Evolutionary conservation across 2,329 filamentous ascomycete species (phyloP), one percentile per base, ranked within the genome.

Genomic region (Neoarthrinium moseri): DNA sequence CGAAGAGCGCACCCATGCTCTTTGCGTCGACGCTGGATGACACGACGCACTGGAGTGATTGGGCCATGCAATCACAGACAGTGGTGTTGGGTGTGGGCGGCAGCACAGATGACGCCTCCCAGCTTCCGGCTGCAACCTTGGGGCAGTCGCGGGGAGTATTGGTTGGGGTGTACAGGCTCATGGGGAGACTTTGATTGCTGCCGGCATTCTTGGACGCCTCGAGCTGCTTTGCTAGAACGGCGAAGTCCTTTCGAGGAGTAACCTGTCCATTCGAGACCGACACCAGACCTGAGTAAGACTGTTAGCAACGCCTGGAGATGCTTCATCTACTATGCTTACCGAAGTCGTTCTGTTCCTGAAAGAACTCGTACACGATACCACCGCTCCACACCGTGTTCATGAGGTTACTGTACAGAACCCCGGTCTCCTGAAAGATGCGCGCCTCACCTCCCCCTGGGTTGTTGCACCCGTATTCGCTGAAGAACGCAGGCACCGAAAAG

Each of bases 321-420:
- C n/a, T n/a, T n/a, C n/a, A n/a, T n/a, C n/a, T n/a, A n/a, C n/a
- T 6, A 17, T n/a, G 27, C 42, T 22, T 21, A 44, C 80, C 86
- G 62, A 82, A 90, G 58, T 88, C 66, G 69, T 89, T 89, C 20
- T 45, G 45, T 64, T 89, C 86, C 66, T 89, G 79, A 70, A 86
- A 87, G 70, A 87, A 90, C 84, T 87, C 87, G 74, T 89, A 90
- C 58, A 89, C 84, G 55, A 90, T 88, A 64, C 85, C 86, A 58
- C 86, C 86, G 51, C 83, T 87, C 81, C 83, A 87, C 56, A 88
- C 82, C 32, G 66, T 58, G 43, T 75, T 80, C 86, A 90, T 90
- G 55, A 87, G 55, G 33, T 65, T 49, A 48, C 85, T 80, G 63
- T 80, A 89, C 23, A 90, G 74, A 47, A 80, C 76, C 22, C 66